A percentile compares a stretch with the other conserved stretches of the same genome.
phyloP scores from a whole-genome alignment of 2,329 filamentous ascomycete genomes.

The Plectosphaerella sp. region DNA sequence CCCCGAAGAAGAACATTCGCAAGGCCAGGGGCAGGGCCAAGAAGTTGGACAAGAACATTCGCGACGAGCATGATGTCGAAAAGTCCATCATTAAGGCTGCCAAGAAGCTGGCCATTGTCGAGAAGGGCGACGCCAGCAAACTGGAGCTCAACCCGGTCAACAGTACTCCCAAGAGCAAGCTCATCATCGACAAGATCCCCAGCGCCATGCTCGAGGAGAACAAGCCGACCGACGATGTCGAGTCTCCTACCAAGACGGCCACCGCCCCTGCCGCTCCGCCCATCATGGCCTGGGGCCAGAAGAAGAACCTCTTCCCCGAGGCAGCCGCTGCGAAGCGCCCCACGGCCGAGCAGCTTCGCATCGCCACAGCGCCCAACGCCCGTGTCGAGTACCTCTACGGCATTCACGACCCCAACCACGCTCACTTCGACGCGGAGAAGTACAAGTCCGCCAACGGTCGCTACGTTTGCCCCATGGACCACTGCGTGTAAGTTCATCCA shows the following conservation, averaged over 20 bases:
- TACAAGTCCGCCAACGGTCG: slow-evolving; percentile 39
- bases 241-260: background rate
- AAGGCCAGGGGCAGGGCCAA: background rate
- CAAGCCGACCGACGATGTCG: background rate
- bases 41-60: background rate
- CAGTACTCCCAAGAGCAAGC: slow-evolving; percentile 5
- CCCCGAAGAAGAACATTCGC: background rate
- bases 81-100: background rate
- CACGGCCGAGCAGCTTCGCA: slow-evolving; percentile 13
- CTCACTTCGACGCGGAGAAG: slow-evolving; percentile 38
- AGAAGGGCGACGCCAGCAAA: background rate
- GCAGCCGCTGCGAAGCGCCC: slow-evolving; percentile 14
- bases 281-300: slow-evolving; percentile 4
- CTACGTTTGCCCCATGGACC: slow-evolving; percentile 49
- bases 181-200: slow-evolving; percentile 10
- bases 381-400: slow-evolving; percentile 12
- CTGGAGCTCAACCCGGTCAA: background rate
- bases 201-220: slow-evolving; percentile 11
- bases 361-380: slow-evolving; percentile 9
- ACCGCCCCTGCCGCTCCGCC: background rate
- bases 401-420: slow-evolving; percentile 39
- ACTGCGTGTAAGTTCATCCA: slow-evolving; percentile 41
- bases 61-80: background rate
- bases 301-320: slow-evolving; percentile 20
- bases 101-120: background rate